Base-by-base conservation (phyloP, 768 basidiomycete species). In the Pisolithus albus region DNA sequence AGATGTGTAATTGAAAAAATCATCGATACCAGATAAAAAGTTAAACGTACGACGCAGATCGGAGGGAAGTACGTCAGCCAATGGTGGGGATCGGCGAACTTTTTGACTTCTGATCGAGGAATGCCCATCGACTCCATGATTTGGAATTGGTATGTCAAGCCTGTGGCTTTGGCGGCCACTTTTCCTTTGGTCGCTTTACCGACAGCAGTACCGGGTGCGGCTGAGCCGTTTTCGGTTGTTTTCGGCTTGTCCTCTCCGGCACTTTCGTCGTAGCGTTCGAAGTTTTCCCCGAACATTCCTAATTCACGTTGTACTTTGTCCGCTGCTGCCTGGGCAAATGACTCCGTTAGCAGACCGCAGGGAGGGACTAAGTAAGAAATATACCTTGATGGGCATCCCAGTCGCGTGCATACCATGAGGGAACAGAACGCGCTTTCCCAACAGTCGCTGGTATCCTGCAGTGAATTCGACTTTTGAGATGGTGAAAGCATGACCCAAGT, bases 351-450 rank as follows among this genome's bases (percentile, higher is more conserved):
- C 3, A 28, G 23, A 16, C 21, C 21, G 13, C 7, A 0, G 10
- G 11, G 41, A 24, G 2, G 1, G 2, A 15, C 37, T 5, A 6
- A 21, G 24, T 19, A 15, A 32, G 7, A 54, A 8, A 72, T 85
- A 53, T 55, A 91, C 95, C 82, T 97, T 98, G 77, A 99, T 99
- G 37, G 96, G 96, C 92, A 99, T 88, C 32, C 96, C 96, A 5
- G 96, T 99, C 60, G 88, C 90, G 72, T 99, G 96, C 70, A 96
- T 89, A 45, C 91, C 96, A 63, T 94, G 88, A n/a, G 96, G 96
- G 72, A 97, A 98, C 59, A 99, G 70, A 26, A 88, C 92, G 15
- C 90, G 79, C 73, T 96, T 96, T 47, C 96, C 95, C 56, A 93
- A 66, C 88, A 99, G 84, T 40, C 95, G 78, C 71, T 99, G 85